These are phyloP conservation scores for Monilinia polystroma DNA, from an alignment of 2,329 filamentous ascomycete species.

Conservation along the genomic window DNA sequence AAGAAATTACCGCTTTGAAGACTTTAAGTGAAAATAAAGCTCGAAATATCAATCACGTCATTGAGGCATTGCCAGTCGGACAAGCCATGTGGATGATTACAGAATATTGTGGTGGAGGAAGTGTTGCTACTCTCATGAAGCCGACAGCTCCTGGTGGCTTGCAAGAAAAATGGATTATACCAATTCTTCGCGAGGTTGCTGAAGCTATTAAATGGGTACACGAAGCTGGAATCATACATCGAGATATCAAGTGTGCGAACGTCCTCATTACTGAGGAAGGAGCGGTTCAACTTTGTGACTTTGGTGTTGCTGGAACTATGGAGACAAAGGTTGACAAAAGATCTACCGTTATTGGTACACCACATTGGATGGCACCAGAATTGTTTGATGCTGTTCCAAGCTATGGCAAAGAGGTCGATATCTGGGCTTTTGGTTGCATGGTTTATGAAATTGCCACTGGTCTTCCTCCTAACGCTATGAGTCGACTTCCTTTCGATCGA, in stretches of 20 bases:
- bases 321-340: conserved; percentile 75
- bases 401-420: conserved; percentile 73
- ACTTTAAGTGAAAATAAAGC: conserved; percentile 72
- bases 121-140: conserved; percentile 71
- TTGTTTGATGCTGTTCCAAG: conserved; percentile 63
- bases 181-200: conserved; percentile 64
- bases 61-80: conserved; percentile 74
- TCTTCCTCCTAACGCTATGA: conserved; percentile 65
- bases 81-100: conserved; percentile 86
- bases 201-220: conserved; percentile 68
- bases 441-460: conserved; percentile 80
- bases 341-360: conserved; percentile 78
- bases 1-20: conserved; percentile 68
- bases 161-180: conserved; percentile 69
- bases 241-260: conserved; percentile 75
- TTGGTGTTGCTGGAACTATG: conserved; percentile 77
- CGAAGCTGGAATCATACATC: conserved; percentile 65
- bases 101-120: conserved; percentile 82
- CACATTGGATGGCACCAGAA: conserved; percentile 85
- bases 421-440: conserved; percentile 83
- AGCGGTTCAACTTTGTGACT: conserved; percentile 78
- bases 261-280: conserved; percentile 76
- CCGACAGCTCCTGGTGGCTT: conserved; percentile 64
- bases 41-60: conserved; percentile 76
- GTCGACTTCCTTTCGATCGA: conserved; percentile 49